These are phyloP conservation scores for Elsinoe arachidis DNA, from an alignment of 2,329 filamentous ascomycete species.

Conservation along the genomic window DNA sequence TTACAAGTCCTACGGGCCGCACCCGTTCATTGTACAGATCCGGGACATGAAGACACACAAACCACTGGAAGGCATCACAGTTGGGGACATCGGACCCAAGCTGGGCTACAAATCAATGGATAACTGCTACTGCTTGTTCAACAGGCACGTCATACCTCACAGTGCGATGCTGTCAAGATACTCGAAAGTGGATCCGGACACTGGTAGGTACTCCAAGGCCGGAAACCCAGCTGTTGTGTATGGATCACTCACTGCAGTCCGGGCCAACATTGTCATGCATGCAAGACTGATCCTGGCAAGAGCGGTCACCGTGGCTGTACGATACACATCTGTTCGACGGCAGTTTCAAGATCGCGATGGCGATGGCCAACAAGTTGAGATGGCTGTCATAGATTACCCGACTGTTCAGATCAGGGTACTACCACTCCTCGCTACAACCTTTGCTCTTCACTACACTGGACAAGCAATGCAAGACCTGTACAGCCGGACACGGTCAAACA, in stretches of 20 bases:
- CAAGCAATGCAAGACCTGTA: conserved; percentile 46
- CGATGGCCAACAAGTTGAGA: conserved; percentile 31
- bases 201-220: conserved; percentile 38
- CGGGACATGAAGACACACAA: conserved; percentile 41
- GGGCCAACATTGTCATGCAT: conserved; percentile 41
- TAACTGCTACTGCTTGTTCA: conserved; percentile 47
- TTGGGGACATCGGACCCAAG: conserved; percentile 49
- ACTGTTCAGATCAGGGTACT: conserved; percentile 47
- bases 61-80: conserved; percentile 40
- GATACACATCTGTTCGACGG: conserved; percentile 41
- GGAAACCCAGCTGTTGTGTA: conserved; percentile 43
- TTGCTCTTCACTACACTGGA: conserved; percentile 41
- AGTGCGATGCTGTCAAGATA: conserved; percentile 43
- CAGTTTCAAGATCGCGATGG: conserved; percentile 45
- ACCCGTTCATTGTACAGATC: conserved; percentile 46
- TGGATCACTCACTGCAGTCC: conserved; percentile 42
- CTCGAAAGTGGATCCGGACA: conserved; percentile 39
- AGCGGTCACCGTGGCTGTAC: conserved; percentile 45
- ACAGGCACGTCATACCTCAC: conserved; percentile 39
- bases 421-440: conserved; percentile 45
- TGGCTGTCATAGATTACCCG: conserved; percentile 45
- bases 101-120: conserved; percentile 47
- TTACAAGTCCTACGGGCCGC: conserved; percentile 41
- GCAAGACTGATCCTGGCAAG: conserved; percentile 44
- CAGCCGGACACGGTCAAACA: conserved; percentile 35